Conservation (phyloP, 2,329 filamentous ascomycete genomes). For the Penicillium italicum region DNA sequence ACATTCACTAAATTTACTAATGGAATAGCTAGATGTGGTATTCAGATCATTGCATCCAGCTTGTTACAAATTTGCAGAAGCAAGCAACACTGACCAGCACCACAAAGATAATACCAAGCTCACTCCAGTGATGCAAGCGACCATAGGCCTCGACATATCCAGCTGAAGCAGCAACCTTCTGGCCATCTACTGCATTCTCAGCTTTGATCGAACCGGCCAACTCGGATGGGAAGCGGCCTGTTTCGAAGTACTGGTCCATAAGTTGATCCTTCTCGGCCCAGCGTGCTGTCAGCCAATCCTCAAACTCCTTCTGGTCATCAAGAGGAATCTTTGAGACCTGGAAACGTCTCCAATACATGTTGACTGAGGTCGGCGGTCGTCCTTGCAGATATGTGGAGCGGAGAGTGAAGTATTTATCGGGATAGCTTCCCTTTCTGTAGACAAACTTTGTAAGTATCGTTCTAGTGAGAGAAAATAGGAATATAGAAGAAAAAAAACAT, state of each 20-base stretch:
- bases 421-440: slow-evolving; percentile 68
- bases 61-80: slow-evolving; percentile 29
- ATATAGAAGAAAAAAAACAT: slow-evolving; percentile 45
- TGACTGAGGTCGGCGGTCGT: slow-evolving; percentile 86
- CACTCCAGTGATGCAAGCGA: slow-evolving; percentile 41
- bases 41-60: slow-evolving; percentile 9
- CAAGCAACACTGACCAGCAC: slow-evolving; percentile 37
- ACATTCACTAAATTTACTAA: neutral
- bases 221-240: slow-evolving; percentile 74
- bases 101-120: slow-evolving; percentile 45
- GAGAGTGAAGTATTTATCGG: slow-evolving; percentile 87
- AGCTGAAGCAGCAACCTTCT: slow-evolving; percentile 31
- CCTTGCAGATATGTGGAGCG: slow-evolving; percentile 85
- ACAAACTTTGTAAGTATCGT: neutral
- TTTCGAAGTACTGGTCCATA: slow-evolving; percentile 75
- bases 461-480: neutral
- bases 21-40: neutral
- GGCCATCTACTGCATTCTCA: slow-evolving; percentile 35
- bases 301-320: slow-evolving; percentile 69
- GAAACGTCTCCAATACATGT: slow-evolving; percentile 94
- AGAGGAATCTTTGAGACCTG: slow-evolving; percentile 76
- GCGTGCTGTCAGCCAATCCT: slow-evolving; percentile 75
- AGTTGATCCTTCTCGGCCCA: slow-evolving; percentile 93
- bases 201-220: slow-evolving; percentile 51
- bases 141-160: slow-evolving; percentile 46